Conservation (phyloP, 2,329 filamentous ascomycete genomes). For the Epichloe amarillans region DNA sequence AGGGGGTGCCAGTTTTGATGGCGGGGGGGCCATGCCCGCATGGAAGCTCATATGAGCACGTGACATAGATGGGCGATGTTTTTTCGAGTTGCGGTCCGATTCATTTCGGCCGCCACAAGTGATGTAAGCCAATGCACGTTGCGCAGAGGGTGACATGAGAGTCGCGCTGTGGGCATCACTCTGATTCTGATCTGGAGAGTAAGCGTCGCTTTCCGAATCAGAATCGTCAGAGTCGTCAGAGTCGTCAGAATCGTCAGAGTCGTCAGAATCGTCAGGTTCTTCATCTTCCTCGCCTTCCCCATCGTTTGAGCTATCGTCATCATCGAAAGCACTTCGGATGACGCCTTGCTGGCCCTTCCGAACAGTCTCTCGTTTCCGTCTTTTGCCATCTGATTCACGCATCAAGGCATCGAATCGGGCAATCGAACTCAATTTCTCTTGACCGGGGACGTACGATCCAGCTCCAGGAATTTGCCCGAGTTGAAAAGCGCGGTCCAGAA, state of each 20-base stretch:
- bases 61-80: conserved; percentile 21
- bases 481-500: conserved; percentile 54
- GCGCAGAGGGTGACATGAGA: conserved; percentile 32
- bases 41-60: conserved; percentile 21
- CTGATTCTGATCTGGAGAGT: conserved; percentile 19
- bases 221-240: conserved; percentile 24
- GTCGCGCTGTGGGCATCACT: conserved; percentile 9
- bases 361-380: conserved; percentile 25
- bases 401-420: conserved; percentile 54
- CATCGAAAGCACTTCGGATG: conserved; percentile 37
- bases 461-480: conserved; percentile 49
- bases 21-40: conserved; percentile 10
- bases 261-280: conserved; percentile 21
- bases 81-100: conserved; percentile 13
- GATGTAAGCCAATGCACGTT: conserved; percentile 38
- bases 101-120: conserved; percentile 26
- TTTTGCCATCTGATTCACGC: conserved; percentile 43
- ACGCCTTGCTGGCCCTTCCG: conserved; percentile 20
- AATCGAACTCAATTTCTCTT: conserved; percentile 50
- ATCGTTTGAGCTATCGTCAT: conserved; percentile 32
- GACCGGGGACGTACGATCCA: conserved; percentile 38
- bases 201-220: conserved; percentile 27
- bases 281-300: conserved; percentile 15
- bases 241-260: conserved; percentile 24
- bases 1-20: conserved; percentile 8